A percentile compares a stretch with the other conserved stretches of the same genome.
Conservation (phyloP, 129 eudicot species). For the Centella asiatica region DNA sequence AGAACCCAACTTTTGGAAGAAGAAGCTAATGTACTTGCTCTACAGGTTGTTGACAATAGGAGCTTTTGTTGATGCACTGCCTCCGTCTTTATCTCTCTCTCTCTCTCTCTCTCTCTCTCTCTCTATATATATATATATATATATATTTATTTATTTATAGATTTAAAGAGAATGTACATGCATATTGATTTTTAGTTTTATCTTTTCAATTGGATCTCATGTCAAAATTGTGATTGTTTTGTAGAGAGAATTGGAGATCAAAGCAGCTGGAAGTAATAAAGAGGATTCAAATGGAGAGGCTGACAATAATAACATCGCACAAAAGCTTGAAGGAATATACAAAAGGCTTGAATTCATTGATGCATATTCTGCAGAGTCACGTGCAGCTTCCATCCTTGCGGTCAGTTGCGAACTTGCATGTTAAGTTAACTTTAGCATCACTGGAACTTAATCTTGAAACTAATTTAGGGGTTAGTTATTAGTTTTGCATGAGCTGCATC, state of each 20-base stretch:
- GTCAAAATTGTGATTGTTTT: conserved; percentile 8
- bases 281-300: conserved; percentile 37
- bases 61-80: not conserved
- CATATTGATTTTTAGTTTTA: not conserved
- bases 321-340: conserved; percentile 81
- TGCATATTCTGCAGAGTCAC: conserved; percentile 93
- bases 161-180: not conserved
- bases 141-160: not conserved
- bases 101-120: too few relatives aligned
- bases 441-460: conserved; percentile 1
- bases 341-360: conserved; percentile 90
- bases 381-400: conserved; percentile 98
- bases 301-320: conserved; percentile 44
- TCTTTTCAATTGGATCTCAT: not conserved
- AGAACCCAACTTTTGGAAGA: conserved; percentile 78
- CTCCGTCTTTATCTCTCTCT: not conserved
- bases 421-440: not conserved
- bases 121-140: not conserved
- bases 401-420: conserved; percentile 32
- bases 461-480: not conserved
- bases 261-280: conserved; percentile 37
- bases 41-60: conserved; percentile 44
- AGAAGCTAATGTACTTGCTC: conserved; percentile 60
- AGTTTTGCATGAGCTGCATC: conserved; percentile 2
- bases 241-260: conserved; percentile 54